Percentiles rank a stretch among this genome's conserved stretches.
Evolutionary conservation across 441 rosid genomes (phyloP).

Genomic region (Euphorbia schlechtendalii): DNA sequence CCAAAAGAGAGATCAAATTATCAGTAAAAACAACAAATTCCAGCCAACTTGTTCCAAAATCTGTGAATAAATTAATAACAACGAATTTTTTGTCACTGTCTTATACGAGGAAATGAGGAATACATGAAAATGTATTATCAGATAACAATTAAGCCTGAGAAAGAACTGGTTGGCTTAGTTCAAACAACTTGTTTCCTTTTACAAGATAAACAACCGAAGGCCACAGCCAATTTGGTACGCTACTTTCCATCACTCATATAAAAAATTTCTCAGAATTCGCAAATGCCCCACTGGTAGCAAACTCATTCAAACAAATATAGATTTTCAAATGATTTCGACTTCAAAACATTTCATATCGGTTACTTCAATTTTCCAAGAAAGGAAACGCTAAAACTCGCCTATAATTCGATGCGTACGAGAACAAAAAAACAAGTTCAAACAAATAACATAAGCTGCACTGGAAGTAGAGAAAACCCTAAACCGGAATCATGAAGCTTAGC

Average conservation of each 20-base stretch:
- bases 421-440: background rate
- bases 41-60: background rate
- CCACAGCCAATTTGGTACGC: background rate
- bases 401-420: background rate
- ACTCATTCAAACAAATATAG: background rate
- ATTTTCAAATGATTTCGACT: background rate
- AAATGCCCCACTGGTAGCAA: background rate
- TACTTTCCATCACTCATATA: background rate
- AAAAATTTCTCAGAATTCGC: background rate
- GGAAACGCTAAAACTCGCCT: background rate
- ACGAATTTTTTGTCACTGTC: background rate
- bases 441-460: background rate
- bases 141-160: background rate
- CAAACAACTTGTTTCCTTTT: background rate
- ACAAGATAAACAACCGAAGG: background rate
- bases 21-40: background rate
- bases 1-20: background rate
- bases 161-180: slow-evolving; percentile 1
- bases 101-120: background rate
- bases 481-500: background rate
- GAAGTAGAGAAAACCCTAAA: slow-evolving; percentile 16
- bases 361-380: background rate
- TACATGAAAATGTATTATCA: background rate
- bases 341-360: background rate
- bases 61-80: background rate